Conservation (phyloP, 2,329 filamentous ascomycete genomes). For the Neofusicoccum parvum region DNA sequence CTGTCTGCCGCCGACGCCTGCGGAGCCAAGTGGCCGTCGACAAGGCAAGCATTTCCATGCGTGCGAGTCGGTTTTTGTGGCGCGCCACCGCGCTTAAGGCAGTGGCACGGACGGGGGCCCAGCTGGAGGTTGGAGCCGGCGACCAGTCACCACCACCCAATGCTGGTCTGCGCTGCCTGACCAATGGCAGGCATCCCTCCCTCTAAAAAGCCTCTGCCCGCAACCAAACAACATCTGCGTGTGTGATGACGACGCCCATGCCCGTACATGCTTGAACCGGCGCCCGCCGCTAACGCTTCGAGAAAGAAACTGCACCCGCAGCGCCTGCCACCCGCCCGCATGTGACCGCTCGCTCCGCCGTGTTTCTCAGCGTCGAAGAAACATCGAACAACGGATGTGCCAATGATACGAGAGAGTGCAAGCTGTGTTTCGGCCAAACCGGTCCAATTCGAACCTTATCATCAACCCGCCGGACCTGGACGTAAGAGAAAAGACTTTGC, state of each 20-base stretch:
- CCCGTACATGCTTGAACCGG: background rate
- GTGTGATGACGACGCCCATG: constrained; percentile 1
- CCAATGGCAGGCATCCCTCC: background rate
- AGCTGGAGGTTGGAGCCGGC: constrained; percentile 3
- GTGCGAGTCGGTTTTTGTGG: constrained; percentile 7
- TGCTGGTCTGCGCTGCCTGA: background rate
- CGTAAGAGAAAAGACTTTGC: background rate
- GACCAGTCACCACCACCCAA: background rate
- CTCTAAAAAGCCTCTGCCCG: background rate
- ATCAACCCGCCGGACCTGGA: background rate
- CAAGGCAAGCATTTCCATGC: background rate
- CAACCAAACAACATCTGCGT: constrained; percentile 1
- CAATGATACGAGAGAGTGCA: background rate
- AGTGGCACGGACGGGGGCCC: constrained; percentile 6
- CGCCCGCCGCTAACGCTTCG: background rate
- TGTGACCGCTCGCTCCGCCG: background rate
- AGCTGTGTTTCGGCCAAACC: constrained; percentile 5
- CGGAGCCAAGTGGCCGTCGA: background rate
- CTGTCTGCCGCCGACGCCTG: background rate
- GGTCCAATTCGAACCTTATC: constrained; percentile 4
- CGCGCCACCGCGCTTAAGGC: constrained; percentile 8
- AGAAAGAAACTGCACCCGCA: background rate
- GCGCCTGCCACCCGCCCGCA: background rate
- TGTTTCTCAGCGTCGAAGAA: constrained; percentile 8
- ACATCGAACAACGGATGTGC: background rate